A percentile compares a stretch with the other conserved stretches of the same genome.
phyloP scores from a whole-genome alignment of 352 stramenopile genomes.

The Pythium phragmiticola region DNA sequence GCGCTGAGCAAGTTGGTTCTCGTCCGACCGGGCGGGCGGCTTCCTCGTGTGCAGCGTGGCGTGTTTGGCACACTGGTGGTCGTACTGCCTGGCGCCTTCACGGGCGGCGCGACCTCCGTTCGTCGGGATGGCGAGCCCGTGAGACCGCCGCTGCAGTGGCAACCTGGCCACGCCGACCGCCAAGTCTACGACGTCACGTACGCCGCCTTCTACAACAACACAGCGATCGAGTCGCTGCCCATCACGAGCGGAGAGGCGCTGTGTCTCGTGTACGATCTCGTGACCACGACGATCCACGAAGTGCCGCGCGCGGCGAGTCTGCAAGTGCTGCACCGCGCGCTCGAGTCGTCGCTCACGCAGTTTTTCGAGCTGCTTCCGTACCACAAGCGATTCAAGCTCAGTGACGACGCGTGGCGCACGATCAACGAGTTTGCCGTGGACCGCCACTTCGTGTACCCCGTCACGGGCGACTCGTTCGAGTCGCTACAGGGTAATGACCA shows the following conservation, averaged over 20 bases:
- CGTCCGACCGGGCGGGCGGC: background rate
- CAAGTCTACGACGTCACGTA: background rate
- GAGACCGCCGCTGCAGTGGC: no score
- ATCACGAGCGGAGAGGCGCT: background rate
- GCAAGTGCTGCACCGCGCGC: background rate
- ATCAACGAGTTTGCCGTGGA: slow-evolving; percentile 1
- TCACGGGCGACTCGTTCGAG: background rate
- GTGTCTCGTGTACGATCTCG: slow-evolving; percentile 10
- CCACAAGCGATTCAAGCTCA: background rate
- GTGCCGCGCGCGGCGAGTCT: background rate
- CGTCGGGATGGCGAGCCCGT: no score
- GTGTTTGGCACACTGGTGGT: slow-evolving; percentile 8
- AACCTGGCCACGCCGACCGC: no score
- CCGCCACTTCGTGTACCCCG: background rate
- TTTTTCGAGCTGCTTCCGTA: background rate
- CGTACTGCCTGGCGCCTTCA: slow-evolving; percentile 1
- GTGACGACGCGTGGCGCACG: slow-evolving; percentile 1
- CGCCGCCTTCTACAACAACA: background rate
- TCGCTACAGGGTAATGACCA: background rate
- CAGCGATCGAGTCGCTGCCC: background rate
- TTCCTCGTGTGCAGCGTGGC: background rate
- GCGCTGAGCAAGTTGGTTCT: background rate
- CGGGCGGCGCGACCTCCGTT: background rate
- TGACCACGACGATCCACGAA: slow-evolving; percentile 2
- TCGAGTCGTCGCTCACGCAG: background rate